These are phyloP conservation scores for Podosphaera fusca DNA, from an alignment of 2,329 filamentous ascomycete genomes.

Conservation along the genomic window DNA sequence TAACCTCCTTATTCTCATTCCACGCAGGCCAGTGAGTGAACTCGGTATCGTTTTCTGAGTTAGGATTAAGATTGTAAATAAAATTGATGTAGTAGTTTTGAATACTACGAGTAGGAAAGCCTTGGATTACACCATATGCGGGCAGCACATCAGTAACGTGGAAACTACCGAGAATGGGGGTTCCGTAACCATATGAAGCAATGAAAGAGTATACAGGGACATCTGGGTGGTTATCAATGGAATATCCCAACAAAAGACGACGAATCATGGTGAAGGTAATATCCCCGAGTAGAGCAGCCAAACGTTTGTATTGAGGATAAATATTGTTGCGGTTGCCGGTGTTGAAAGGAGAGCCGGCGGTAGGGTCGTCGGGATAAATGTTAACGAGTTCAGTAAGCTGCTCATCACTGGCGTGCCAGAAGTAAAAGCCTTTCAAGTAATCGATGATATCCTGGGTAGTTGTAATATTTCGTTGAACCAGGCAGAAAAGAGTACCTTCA, in stretches of 20 bases:
- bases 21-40: not conserved
- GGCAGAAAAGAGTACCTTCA: conserved; percentile 51
- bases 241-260: conserved; percentile 32
- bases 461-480: conserved; percentile 47
- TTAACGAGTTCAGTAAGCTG: conserved; percentile 32
- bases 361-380: conserved; percentile 30
- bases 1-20: not conserved
- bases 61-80: conserved; percentile 24
- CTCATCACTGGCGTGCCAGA: conserved; percentile 27
- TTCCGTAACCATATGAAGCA: conserved; percentile 45
- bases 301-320: conserved; percentile 56
- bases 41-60: not conserved
- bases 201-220: conserved; percentile 57
- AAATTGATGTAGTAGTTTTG: conserved; percentile 54
- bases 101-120: conserved; percentile 30
- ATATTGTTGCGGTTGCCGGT: conserved; percentile 45
- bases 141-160: conserved; percentile 43
- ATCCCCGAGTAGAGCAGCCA: conserved; percentile 55
- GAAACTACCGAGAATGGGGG: conserved; percentile 51
- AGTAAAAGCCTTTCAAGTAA: conserved; percentile 39
- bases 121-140: conserved; percentile 25
- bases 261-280: conserved; percentile 51
- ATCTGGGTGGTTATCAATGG: conserved; percentile 24
- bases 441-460: conserved; percentile 31
- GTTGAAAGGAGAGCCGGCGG: conserved; percentile 45